Evolutionary conservation across 129 eudicot species (phyloP).

Genomic region (Oenanthe sinensis): DNA sequence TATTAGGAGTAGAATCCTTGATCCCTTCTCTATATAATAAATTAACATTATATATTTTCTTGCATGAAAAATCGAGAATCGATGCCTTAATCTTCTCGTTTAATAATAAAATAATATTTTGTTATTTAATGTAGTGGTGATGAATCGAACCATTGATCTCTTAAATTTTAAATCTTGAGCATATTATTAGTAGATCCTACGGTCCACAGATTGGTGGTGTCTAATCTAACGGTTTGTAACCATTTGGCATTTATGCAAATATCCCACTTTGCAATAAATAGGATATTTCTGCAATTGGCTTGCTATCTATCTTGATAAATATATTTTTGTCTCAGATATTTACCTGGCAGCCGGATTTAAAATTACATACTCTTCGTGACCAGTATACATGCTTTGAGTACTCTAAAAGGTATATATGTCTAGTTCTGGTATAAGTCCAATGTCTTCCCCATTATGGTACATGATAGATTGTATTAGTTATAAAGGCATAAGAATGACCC

Average conservation of each 20-base stretch:
- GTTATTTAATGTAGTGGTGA: not conserved
- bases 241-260: not conserved
- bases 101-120: not conserved
- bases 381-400: conserved; percentile 84
- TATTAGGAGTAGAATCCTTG: not conserved
- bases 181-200: not conserved
- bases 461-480: not conserved
- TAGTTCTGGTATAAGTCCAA: not conserved
- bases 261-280: not conserved
- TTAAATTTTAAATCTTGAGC: not conserved
- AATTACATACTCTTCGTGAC: conserved; percentile 62
- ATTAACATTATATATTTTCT: not conserved
- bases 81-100: not conserved
- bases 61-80: not conserved
- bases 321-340: conserved; percentile 12
- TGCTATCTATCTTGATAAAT: conserved; percentile 43
- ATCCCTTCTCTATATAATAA: not conserved
- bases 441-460: not conserved
- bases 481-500: not conserved
- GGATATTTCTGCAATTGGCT: not conserved
- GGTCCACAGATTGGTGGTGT: not conserved
- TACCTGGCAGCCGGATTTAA: conserved; percentile 57
- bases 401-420: conserved; percentile 53
- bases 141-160: not conserved
- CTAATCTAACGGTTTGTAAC: not conserved